Conservation (phyloP, 495 filamentous ascomycete genomes). For the Pyrenopolyporus hunteri region DNA sequence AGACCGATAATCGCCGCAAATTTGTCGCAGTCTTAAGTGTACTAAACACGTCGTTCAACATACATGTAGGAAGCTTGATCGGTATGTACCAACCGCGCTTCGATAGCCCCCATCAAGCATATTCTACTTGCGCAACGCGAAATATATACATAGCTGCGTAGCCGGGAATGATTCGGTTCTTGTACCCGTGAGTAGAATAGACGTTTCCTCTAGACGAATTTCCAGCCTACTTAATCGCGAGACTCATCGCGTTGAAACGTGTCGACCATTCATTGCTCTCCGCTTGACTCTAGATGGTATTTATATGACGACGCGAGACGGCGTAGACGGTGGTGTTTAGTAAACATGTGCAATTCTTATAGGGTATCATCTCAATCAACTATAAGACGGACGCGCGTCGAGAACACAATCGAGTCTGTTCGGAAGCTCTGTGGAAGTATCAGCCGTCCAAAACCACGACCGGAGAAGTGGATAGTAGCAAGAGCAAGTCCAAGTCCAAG, state of each 20-base stretch:
- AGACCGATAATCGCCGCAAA: slow-evolving; percentile 6
- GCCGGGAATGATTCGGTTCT: too few species aligned
- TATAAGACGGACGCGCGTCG: background rate
- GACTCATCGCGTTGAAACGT: background rate
- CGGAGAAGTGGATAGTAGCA: slow-evolving; percentile 17
- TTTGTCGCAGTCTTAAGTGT: background rate
- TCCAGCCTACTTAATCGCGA: background rate
- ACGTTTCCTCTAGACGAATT: too few species aligned
- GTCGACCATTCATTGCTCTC: slow-evolving; percentile 3
- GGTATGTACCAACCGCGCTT: background rate
- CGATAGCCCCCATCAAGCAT: background rate
- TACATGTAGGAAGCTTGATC: background rate
- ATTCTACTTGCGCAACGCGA: background rate
- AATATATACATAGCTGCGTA: background rate
- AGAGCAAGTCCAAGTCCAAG: slow-evolving; percentile 11
- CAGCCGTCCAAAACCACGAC: background rate
- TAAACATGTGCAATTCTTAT: slow-evolving; percentile 1
- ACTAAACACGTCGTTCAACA: background rate
- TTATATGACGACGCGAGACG: background rate
- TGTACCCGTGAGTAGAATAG: too few species aligned
- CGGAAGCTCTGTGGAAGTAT: slow-evolving; percentile 4
- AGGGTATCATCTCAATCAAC: slow-evolving; percentile 8
- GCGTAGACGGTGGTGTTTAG: background rate
- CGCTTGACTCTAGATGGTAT: slow-evolving; percentile 2
- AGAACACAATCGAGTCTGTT: background rate